Base-by-base conservation (phyloP, 2,329 filamentous ascomycete species). In the Helicocarpus griseus region DNA sequence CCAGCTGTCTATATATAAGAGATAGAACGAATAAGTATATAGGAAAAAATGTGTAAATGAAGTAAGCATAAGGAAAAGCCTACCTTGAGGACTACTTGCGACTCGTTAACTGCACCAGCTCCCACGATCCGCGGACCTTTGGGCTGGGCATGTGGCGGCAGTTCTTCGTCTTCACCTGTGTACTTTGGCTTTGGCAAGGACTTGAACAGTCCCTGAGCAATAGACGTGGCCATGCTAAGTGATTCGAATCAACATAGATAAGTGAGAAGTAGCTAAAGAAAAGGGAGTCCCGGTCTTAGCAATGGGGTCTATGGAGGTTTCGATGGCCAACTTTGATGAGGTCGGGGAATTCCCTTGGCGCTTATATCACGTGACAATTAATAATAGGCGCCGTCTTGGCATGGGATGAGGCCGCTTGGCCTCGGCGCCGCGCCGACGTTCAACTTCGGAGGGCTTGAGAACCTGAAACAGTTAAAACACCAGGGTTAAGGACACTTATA, bases 131-230 rank as follows among this genome's bases (percentile, higher is more conserved):
- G 82, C 36, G 89, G 87, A 54, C 89, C 89, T 66, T 83, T 83
- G 61, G 87, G 83, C 64, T 87, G 83, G 44, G 85, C 77, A 64
- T 86, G 81, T 28, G 76, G 71, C 22, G 85, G 84, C 31, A 85
- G 72, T 63, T 94, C 87, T 66, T 96, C 90, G 65, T 94, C 84
- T 65, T 95, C 88, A 60, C 87, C 89, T 4, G 85, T 88, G 65
- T 96, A 95, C 71, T 87, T 91, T 14, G 91, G 90, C 67, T 90
- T 90, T 3, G 91, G 91, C 40, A 97, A 77, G 52, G 87, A 83
- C 65, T 83, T 82, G 57, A 88, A 82, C 40, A 97, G 78, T 53
- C 88, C 87, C 53, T 81, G 77, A 58, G 78, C 79, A 63, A 87
- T 77, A 54, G 82, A 83, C 53, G 82, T 73, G 83, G 54, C 49